Evolutionary conservation across 768 basidiomycete genomes (phyloP).

Genomic region (Agaricus sinodeliciosus): DNA sequence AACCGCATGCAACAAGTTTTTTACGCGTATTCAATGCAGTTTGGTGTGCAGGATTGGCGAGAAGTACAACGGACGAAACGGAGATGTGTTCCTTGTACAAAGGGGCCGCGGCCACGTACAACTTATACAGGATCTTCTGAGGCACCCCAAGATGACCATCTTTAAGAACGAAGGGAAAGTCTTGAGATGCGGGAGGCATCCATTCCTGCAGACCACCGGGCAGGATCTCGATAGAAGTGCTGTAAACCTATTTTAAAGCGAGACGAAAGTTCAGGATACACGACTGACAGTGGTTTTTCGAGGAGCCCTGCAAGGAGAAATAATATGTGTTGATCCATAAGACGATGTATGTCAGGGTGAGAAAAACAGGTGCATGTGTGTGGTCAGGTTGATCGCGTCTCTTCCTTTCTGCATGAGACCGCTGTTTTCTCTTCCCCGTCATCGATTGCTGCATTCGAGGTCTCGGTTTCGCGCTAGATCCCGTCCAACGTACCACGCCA

Average conservation of each 20-base stretch:
- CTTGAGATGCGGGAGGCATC: slow-evolving; percentile 17
- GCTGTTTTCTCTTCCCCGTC: neutral
- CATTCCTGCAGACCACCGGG: slow-evolving; percentile 51
- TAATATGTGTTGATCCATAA: neutral
- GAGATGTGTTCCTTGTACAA: slow-evolving; percentile 11
- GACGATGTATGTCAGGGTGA: neutral
- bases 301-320: neutral
- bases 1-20: slow-evolving; percentile 32
- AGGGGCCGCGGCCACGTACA: slow-evolving; percentile 40
- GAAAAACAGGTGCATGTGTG: neutral
- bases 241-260: slow-evolving; percentile 14
- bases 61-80: slow-evolving; percentile 34
- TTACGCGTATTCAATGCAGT: slow-evolving; percentile 62
- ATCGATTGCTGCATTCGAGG: neutral
- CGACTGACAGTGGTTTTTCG: slow-evolving; percentile 1
- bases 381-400: neutral
- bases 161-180: slow-evolving; percentile 46
- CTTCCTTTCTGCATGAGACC: neutral
- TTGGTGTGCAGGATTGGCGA: slow-evolving; percentile 64
- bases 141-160: slow-evolving; percentile 64
- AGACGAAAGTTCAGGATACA: neutral
- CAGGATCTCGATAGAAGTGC: slow-evolving; percentile 52
- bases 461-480: slow-evolving; percentile 1
- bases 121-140: slow-evolving; percentile 43
- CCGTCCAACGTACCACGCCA: slow-evolving; percentile 5